Evolutionary conservation across 2,329 filamentous ascomycete species (phyloP).

Genomic region (Helotiales sp.): DNA sequence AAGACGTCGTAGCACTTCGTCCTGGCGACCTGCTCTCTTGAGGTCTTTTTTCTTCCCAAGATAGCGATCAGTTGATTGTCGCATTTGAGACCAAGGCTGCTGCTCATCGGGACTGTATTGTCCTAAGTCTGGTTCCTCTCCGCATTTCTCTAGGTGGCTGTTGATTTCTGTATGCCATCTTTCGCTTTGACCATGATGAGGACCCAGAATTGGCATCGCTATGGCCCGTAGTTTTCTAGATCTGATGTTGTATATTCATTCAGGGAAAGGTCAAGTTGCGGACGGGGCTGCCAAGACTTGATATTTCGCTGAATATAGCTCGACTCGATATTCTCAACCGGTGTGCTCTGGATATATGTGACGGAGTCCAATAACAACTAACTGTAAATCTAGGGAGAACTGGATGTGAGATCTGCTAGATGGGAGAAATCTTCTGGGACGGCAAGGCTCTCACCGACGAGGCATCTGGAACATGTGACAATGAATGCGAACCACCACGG

Average conservation of each 20-base stretch:
- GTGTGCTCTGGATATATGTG: too few species aligned
- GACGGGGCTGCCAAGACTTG: too few species aligned
- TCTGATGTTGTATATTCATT: neutral
- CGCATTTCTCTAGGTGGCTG: neutral
- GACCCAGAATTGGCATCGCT: neutral
- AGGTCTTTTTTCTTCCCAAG: slow-evolving; percentile 3
- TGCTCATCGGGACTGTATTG: neutral
- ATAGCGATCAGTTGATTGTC: slow-evolving; percentile 3
- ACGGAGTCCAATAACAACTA: too few species aligned
- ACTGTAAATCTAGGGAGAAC: too few species aligned
- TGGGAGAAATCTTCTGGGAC: neutral
- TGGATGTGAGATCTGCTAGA: too few species aligned
- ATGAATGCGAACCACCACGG: neutral
- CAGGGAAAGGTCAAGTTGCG: neutral
- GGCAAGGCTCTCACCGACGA: neutral
- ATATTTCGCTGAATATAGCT: too few species aligned
- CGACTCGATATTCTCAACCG: too few species aligned
- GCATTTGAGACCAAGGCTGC: slow-evolving; percentile 4
- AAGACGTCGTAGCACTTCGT: neutral
- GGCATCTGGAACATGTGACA: neutral
- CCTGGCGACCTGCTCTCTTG: neutral
- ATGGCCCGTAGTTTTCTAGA: neutral
- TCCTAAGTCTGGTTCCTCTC: neutral
- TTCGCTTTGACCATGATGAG: neutral
- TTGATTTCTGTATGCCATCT: neutral